Conservation (phyloP, 192 early-diverging fungal genomes). For the Entophlyctis helioformis region DNA sequence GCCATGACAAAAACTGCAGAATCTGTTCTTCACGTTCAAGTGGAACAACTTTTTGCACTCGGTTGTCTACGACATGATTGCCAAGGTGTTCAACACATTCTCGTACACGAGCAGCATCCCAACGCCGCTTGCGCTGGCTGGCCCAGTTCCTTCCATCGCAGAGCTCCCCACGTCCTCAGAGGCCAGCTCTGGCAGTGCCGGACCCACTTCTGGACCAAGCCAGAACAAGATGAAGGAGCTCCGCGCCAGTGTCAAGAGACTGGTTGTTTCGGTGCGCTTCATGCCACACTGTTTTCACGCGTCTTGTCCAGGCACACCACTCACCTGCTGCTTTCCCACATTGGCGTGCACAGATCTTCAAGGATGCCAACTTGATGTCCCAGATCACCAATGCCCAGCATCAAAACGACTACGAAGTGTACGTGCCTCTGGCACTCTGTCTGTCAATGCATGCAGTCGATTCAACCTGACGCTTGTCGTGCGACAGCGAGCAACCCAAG, state of each 20-base stretch:
- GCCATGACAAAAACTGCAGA: too few relatives aligned
- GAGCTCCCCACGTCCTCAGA: background rate
- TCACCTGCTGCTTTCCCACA: too few relatives aligned
- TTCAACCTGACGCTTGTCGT: too few relatives aligned
- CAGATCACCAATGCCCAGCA: constrained; percentile 77
- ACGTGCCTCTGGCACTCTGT: constrained; percentile 8
- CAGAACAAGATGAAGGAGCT: constrained; percentile 35
- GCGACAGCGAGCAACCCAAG: constrained; percentile 62
- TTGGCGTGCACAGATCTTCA: constrained; percentile 43
- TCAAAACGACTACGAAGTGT: constrained; percentile 72
- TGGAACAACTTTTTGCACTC: constrained; percentile 99
- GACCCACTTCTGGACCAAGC: too few relatives aligned
- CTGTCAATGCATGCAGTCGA: background rate
- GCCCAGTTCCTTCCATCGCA: background rate
- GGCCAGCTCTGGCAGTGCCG: background rate
- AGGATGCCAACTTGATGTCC: constrained; percentile 73
- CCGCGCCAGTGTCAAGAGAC: constrained; percentile 27
- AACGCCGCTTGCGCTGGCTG: too few relatives aligned
- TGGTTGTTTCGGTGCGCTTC: constrained; percentile 34
- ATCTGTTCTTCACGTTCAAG: constrained; percentile 85
- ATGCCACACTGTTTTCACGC: too few relatives aligned
- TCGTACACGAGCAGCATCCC: constrained; percentile 44
- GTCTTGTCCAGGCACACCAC: too few relatives aligned
- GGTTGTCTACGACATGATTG: constrained; percentile 97
- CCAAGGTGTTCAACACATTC: constrained; percentile 91